Percentiles rank a stretch among this genome's conserved stretches.
Evolutionary conservation across 1,139 yeast species (phyloP).

Genomic region (Geotrichum histeridarum): DNA sequence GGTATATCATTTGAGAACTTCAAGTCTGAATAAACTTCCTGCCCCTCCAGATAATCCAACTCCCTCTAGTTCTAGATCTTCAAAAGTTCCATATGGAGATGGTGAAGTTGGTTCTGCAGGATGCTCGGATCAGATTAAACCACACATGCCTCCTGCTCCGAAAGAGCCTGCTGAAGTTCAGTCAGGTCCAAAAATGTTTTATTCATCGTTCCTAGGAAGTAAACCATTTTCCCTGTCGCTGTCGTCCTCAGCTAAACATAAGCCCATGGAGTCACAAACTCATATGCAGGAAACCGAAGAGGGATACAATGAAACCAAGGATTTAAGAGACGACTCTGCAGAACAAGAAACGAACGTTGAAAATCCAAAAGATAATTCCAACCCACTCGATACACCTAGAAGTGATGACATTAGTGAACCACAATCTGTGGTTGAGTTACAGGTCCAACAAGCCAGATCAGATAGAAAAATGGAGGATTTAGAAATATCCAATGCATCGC

Average conservation of each 20-base stretch:
- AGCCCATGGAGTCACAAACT: background rate
- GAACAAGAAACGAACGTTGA: no score
- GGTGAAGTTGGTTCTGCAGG: no score
- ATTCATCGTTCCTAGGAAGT: slow-evolving; percentile 7
- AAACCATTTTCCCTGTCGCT: slow-evolving; percentile 13
- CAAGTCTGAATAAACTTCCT: background rate
- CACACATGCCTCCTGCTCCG: no score
- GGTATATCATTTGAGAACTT: background rate
- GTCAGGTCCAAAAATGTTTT: slow-evolving; percentile 1
- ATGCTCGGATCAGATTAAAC: no score
- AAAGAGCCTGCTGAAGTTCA: no score
- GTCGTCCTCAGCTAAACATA: slow-evolving; percentile 1
- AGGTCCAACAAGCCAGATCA: slow-evolving; percentile 23
- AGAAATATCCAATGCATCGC: slow-evolving; percentile 31
- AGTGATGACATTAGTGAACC: background rate
- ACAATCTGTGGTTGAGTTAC: slow-evolving; percentile 6
- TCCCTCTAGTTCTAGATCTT: no score
- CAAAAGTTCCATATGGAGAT: no score
- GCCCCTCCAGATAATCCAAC: no score
- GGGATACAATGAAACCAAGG: no score
- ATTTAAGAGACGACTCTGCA: no score
- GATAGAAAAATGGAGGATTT: slow-evolving; percentile 31
- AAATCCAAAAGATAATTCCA: background rate
- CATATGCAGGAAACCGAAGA: no score
- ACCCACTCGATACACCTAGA: background rate